A percentile compares a stretch with the other conserved stretches of the same genome.
Evolutionary conservation across 2,329 filamentous ascomycete genomes (phyloP).

Genomic region (Elsinoe ampelina): DNA sequence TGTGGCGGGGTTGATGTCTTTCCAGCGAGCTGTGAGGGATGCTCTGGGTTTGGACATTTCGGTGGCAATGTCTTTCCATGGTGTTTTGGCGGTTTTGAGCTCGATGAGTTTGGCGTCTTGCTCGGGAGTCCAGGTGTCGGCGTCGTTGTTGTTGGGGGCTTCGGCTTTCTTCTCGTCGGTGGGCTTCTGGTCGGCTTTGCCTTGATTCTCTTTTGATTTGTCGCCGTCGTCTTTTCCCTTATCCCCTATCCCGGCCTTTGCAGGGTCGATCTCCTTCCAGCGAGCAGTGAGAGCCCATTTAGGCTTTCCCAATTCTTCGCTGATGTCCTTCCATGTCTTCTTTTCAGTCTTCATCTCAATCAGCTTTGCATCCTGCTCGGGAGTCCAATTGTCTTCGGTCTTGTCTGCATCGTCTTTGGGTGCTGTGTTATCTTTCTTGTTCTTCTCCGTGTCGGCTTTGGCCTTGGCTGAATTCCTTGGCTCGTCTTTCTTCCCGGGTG

Average conservation of each 20-base stretch:
- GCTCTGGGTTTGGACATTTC: conserved; percentile 24
- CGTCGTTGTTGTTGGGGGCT: conserved; percentile 13
- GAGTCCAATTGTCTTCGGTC: conserved; percentile 22
- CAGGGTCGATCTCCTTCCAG: conserved; percentile 30
- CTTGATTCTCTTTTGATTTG: background rate
- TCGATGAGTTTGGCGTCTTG: conserved; percentile 34
- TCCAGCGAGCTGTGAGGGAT: conserved; percentile 22
- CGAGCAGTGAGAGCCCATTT: conserved; percentile 20
- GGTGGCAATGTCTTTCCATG: conserved; percentile 26
- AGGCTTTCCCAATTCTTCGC: conserved; percentile 23
- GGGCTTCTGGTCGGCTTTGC: too few species aligned
- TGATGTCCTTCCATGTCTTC: conserved; percentile 27
- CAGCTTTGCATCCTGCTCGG: conserved; percentile 34
- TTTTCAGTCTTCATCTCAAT: conserved; percentile 28
- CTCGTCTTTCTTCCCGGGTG: background rate
- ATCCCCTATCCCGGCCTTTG: background rate
- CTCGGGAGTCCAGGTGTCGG: conserved; percentile 23
- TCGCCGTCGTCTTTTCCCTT: conserved; percentile 13
- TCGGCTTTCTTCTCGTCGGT: background rate
- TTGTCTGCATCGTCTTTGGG: conserved; percentile 2
- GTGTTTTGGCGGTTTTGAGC: conserved; percentile 26
- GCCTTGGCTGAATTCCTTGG: background rate
- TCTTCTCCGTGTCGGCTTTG: background rate
- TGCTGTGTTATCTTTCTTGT: background rate
- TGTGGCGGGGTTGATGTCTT: conserved; percentile 13